Conservation (phyloP, 371 early-diverging fungal genomes). For the Phascolomyces articulosus region DNA sequence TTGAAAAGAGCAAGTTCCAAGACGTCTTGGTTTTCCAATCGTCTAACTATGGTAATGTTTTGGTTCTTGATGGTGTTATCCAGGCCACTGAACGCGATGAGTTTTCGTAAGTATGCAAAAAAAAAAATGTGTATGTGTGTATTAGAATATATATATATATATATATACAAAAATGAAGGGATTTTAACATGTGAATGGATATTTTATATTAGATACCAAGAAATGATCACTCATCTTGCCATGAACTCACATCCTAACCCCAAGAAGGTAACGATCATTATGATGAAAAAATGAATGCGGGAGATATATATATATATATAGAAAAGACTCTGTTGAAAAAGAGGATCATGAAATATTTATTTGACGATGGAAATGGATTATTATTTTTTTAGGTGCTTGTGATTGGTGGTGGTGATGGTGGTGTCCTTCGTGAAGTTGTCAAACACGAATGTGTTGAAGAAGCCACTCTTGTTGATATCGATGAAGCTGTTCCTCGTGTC, state of each 20-base stretch:
- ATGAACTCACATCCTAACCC: conserved; percentile 96
- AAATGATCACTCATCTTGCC: conserved; percentile 97
- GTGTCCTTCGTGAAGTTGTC: conserved; percentile 95
- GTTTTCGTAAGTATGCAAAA: conserved; percentile 91
- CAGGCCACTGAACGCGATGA: conserved; percentile 98
- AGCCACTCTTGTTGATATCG: conserved; percentile 94
- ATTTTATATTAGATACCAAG: conserved; percentile 81
- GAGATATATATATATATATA: neutral
- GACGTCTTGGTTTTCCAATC: conserved; percentile 97
- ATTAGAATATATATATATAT: too few relatives aligned
- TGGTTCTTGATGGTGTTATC: conserved; percentile 96
- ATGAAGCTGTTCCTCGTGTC: conserved; percentile 91
- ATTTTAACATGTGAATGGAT: conserved; percentile 6
- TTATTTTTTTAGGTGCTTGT: conserved; percentile 77
- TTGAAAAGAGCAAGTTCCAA: conserved; percentile 92
- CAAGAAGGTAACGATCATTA: conserved; percentile 82
- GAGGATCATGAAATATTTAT: too few relatives aligned
- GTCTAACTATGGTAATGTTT: conserved; percentile 91
- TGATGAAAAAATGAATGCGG: neutral
- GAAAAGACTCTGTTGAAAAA: neutral
- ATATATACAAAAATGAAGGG: too few relatives aligned
- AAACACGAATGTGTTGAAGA: conserved; percentile 93
- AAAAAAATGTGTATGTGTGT: too few relatives aligned
- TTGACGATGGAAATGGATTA: neutral
- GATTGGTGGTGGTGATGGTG: conserved; percentile 98